Evolutionary conservation across 2,329 filamentous ascomycete species (phyloP).

Genomic region (Trichoderma lentiforme): DNA sequence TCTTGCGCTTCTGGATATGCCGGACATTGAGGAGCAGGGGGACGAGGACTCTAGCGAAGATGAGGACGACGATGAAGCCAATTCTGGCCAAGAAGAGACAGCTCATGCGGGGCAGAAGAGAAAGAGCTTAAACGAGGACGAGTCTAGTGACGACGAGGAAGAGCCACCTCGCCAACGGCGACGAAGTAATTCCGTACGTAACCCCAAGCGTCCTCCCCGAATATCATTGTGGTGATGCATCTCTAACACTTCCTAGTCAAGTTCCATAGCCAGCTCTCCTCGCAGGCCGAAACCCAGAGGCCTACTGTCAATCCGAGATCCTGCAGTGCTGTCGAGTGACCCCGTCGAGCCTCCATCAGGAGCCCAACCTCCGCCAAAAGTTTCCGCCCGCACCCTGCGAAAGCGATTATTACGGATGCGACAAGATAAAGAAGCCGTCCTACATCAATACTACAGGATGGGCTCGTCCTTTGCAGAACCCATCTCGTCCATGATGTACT

Average conservation of each 20-base stretch:
- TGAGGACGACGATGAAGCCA: constrained; percentile 44
- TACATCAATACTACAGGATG: constrained; percentile 79
- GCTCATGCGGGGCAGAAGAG: constrained; percentile 62
- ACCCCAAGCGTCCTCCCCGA: neutral
- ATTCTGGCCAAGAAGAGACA: constrained; percentile 36
- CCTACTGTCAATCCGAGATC: constrained; percentile 52
- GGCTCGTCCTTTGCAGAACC: constrained; percentile 93
- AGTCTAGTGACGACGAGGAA: constrained; percentile 68
- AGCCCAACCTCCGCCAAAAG: constrained; percentile 56
- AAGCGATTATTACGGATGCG: constrained; percentile 72
- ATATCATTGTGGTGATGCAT: neutral
- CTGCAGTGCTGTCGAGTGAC: constrained; percentile 47
- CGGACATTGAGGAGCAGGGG: constrained; percentile 77
- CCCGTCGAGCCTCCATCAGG: constrained; percentile 54
- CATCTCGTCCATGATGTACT: constrained; percentile 91
- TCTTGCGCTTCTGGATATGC: constrained; percentile 83
- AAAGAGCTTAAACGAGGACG: constrained; percentile 74
- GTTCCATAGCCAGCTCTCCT: constrained; percentile 63
- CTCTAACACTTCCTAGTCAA: constrained; percentile 48
- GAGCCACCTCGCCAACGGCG: constrained; percentile 75
- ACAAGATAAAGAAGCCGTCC: constrained; percentile 69
- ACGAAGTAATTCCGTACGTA: constrained; percentile 79
- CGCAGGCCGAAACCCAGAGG: constrained; percentile 58
- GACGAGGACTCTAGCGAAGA: constrained; percentile 57
- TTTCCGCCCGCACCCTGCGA: constrained; percentile 69